phyloP scores from a whole-genome alignment of 192 early-diverging fungal genomes.

The Backusella liffmaniae region DNA sequence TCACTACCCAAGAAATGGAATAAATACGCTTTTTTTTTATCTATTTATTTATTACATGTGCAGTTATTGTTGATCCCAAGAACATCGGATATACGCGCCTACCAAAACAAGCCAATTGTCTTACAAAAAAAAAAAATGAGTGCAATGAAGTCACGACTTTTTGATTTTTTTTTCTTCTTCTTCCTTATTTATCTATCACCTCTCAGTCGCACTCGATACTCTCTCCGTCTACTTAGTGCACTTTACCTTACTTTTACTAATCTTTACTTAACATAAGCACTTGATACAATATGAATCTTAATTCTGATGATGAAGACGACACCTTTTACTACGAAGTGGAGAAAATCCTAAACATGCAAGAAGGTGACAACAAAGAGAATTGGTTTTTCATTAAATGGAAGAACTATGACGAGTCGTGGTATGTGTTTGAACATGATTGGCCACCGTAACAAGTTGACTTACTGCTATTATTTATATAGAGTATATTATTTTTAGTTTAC shows the following conservation, averaged over 20 bases:
- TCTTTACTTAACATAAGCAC: neutral
- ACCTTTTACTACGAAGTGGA: constrained; percentile 15
- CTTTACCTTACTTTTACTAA: neutral
- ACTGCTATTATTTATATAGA: neutral
- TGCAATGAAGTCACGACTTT: no score
- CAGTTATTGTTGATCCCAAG: no score
- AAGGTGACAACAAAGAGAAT: neutral
- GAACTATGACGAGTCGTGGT: constrained; percentile 6
- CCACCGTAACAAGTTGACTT: neutral
- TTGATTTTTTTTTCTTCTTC: no score
- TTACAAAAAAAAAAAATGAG: no score
- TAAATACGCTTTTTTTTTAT: no score
- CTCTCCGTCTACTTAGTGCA: no score
- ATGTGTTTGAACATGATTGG: neutral
- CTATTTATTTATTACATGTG: no score
- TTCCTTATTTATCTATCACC: no score
- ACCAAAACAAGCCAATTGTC: no score
- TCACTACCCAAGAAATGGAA: no score
- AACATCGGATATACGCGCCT: no score
- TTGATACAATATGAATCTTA: neutral
- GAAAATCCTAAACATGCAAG: neutral
- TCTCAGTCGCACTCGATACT: no score
- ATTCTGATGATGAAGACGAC: neutral
- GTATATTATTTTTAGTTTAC: neutral
- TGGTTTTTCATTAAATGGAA: constrained; percentile 12